Evolutionary conservation across 495 filamentous ascomycete species (phyloP).

Genomic region (Chaetomidium leptoderma): DNA sequence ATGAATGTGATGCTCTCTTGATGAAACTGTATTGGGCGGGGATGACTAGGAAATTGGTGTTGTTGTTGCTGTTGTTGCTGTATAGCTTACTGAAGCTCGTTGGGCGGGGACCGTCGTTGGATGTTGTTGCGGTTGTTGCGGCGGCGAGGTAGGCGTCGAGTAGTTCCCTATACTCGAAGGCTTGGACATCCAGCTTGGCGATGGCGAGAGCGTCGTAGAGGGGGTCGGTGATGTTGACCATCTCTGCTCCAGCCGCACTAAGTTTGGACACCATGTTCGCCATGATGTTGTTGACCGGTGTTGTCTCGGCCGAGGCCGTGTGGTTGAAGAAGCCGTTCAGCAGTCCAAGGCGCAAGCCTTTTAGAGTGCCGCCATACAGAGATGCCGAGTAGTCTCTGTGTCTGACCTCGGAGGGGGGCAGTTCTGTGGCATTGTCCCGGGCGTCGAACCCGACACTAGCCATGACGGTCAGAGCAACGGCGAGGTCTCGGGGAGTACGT

Average conservation of each 20-base stretch:
- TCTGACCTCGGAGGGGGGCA: constrained; percentile 32
- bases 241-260: constrained; percentile 32
- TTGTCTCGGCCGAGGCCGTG: constrained; percentile 44
- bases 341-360: constrained; percentile 44
- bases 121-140: too few relatives aligned
- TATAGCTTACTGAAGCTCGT: constrained; percentile 45
- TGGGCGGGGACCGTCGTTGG: constrained; percentile 30
- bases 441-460: constrained; percentile 44
- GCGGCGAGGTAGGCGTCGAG: constrained; percentile 48
- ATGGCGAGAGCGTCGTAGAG: constrained; percentile 51
- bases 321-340: constrained; percentile 50
- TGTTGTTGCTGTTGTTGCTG: constrained; percentile 10
- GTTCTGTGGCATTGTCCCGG: constrained; percentile 41
- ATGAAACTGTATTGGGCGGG: constrained; percentile 53
- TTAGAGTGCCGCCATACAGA: constrained; percentile 34
- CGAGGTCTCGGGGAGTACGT: constrained; percentile 50
- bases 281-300: constrained; percentile 50
- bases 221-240: constrained; percentile 47
- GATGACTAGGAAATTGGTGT: constrained; percentile 50
- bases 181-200: constrained; percentile 50
- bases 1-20: constrained; percentile 45
- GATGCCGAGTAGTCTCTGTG: constrained; percentile 42
- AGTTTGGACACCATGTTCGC: constrained; percentile 31
- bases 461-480: constrained; percentile 55
- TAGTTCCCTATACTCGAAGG: constrained; percentile 51